These are phyloP conservation scores for Solanum pimpinellifolium DNA, from an alignment of 257 asterid species.

Conservation along the genomic window DNA sequence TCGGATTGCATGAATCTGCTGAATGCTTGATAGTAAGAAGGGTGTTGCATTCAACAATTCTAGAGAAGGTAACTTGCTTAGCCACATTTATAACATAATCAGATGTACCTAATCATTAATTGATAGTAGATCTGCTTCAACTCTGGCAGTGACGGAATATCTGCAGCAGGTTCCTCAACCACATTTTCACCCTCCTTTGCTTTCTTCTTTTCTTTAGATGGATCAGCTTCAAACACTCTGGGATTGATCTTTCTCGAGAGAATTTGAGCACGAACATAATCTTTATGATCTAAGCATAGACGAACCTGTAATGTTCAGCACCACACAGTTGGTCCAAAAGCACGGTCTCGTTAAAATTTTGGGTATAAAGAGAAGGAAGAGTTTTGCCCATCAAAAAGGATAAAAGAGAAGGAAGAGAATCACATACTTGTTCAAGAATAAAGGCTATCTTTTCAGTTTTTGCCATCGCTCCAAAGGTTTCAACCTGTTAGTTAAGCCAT, in stretches of 20 bases:
- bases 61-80: background rate
- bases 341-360: background rate
- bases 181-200: conserved; percentile 79
- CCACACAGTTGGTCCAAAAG: background rate
- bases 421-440: conserved; percentile 86
- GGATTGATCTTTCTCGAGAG: conserved; percentile 94
- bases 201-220: conserved; percentile 80
- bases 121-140: conserved; percentile 88
- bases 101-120: conserved; percentile 73
- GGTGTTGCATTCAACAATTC: background rate
- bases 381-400: background rate
- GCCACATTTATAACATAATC: background rate
- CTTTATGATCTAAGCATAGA: conserved; percentile 84
- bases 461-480: conserved; percentile 98
- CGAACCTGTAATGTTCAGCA: conserved; percentile 55
- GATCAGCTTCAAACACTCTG: conserved; percentile 83
- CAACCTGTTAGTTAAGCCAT: conserved; percentile 42
- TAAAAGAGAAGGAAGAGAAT: background rate
- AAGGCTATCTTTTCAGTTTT: conserved; percentile 96
- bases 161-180: conserved; percentile 89
- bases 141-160: conserved; percentile 80
- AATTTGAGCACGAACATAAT: conserved; percentile 93
- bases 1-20: background rate
- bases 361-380: background rate
- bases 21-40: background rate